Percentiles rank a stretch among this genome's conserved stretches.
phyloP scores from a whole-genome alignment of 1,284 basidiomycete genomes.

The Takashimella koratensis region DNA sequence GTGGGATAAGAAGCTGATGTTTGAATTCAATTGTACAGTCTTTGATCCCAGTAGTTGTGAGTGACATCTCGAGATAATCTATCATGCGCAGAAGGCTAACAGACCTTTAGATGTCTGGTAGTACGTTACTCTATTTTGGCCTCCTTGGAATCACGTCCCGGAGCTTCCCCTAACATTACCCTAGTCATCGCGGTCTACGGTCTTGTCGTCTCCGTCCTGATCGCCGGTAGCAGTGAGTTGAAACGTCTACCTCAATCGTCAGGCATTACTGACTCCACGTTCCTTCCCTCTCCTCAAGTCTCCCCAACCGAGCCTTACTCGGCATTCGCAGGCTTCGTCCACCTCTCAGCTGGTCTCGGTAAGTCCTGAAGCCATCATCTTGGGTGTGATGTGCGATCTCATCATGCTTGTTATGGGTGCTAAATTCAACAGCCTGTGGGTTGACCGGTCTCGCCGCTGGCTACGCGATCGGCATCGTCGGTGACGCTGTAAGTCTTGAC shows the following conservation, averaged over 20 bases:
- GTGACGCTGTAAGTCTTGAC: constrained; percentile 71
- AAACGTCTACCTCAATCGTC: not conserved
- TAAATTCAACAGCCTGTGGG: constrained; percentile 14
- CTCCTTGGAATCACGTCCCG: too few relatives aligned
- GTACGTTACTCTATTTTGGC: constrained; percentile 48
- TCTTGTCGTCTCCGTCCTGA: constrained; percentile 60
- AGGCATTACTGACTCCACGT: not conserved
- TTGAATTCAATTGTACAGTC: constrained; percentile 7
- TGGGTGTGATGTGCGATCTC: not conserved
- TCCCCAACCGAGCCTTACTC: constrained; percentile 51
- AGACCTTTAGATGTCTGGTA: constrained; percentile 63
- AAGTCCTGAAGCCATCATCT: constrained; percentile 5
- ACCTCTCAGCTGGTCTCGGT: constrained; percentile 85
- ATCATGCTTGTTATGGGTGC: too few relatives aligned
- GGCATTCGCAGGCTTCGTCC: constrained; percentile 83
- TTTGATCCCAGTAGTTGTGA: constrained; percentile 60
- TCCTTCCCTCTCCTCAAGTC: constrained; percentile 52
- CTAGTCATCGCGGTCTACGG: constrained; percentile 55
- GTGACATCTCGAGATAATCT: too few relatives aligned
- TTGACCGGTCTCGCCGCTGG: constrained; percentile 84
- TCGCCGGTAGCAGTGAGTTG: constrained; percentile 59
- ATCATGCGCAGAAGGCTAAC: too few relatives aligned
- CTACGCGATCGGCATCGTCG: constrained; percentile 94
- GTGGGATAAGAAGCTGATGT: too few relatives aligned
- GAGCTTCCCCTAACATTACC: constrained; percentile 9